phyloP scores from a whole-genome alignment of 1,284 basidiomycete genomes.

The Mycena citricolor region DNA sequence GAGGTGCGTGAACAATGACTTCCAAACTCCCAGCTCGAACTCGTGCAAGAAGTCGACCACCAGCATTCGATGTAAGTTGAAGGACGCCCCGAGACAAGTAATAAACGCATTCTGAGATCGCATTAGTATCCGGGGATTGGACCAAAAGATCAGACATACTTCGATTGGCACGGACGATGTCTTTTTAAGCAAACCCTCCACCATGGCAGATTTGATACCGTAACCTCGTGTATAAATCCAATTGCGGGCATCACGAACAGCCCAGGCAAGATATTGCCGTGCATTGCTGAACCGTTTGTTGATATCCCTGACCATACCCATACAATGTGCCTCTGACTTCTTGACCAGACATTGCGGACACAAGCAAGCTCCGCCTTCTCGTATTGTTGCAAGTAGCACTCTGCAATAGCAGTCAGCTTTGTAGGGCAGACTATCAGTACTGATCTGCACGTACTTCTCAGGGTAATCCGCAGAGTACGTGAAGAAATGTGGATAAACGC shows the following conservation, averaged over 20 bases:
- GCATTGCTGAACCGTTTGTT: background rate
- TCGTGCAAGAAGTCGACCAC: constrained; percentile 30
- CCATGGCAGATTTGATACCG: background rate
- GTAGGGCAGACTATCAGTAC: no score
- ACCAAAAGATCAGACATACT: constrained; percentile 11
- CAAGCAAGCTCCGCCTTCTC: constrained; percentile 26
- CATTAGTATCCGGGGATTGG: constrained; percentile 8
- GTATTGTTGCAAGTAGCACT: constrained; percentile 29
- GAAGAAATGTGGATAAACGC: constrained; percentile 30
- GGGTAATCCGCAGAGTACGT: constrained; percentile 37
- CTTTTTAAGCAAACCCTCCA: background rate
- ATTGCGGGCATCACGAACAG: background rate
- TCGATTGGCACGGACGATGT: background rate
- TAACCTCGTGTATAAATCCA: background rate
- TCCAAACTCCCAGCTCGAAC: constrained; percentile 20
- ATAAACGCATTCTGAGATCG: constrained; percentile 28
- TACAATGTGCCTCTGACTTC: constrained; percentile 23
- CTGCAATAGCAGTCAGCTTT: constrained; percentile 16
- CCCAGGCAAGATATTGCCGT: constrained; percentile 4
- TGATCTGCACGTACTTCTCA: constrained; percentile 31
- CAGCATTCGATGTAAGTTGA: constrained; percentile 24
- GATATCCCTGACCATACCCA: constrained; percentile 16
- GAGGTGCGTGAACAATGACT: constrained; percentile 13
- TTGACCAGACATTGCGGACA: constrained; percentile 29
- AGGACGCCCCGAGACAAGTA: constrained; percentile 13